Base-by-base conservation (phyloP, 768 basidiomycete species). In the Leccinum ochraceum region DNA sequence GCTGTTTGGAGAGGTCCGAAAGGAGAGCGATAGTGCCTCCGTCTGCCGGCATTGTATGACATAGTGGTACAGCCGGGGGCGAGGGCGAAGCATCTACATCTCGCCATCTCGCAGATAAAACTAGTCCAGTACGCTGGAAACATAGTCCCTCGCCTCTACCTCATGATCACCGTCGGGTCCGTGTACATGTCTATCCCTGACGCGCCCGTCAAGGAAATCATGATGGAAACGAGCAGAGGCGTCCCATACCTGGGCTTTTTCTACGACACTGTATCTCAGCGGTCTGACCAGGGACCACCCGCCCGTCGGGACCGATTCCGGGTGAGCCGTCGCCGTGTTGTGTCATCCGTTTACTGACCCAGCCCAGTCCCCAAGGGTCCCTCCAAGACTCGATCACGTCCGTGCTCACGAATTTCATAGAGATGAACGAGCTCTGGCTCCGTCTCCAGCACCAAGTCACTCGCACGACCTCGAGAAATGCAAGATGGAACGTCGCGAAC, bases 361-460 rank as follows among this genome's bases (percentile, higher is more conserved):
- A 32, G 32, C 10, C 32, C 3, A 32, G 30, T 11, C 32, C 97
- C 97, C 32, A 32, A 32, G 32, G 32, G 32, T 32, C 32, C 32
- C 10, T 32, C 10, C 10, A 32, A 32, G 32, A 30, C 30, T 30
- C 30, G 9, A 30, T 30, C 30, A 9, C 1, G 74, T 95, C 98
- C 72, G 95, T 98, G 44, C 82, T 99, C 60, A 98, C 95, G 60
- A 98, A 99, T 76, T 98, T 99, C 69, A 94, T 99, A 71, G 97
- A 99, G 73, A 99, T 98, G 96, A 99, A 98, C 83, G 98, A 98
- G 73, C 87, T 98, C 26, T 98, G 97, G 97, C 96, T 99, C 3
- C 92, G 97, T 44, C 82, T 98, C 13, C 97, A 98, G 75, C 97
- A 99, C 69, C 93, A 96, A 70, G 97, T 30, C 30, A 97, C 0